A percentile compares a stretch with the other conserved stretches of the same genome.
Evolutionary conservation across 2,329 filamentous ascomycete genomes (phyloP).

Genomic region (Sarocladium oryzae): DNA sequence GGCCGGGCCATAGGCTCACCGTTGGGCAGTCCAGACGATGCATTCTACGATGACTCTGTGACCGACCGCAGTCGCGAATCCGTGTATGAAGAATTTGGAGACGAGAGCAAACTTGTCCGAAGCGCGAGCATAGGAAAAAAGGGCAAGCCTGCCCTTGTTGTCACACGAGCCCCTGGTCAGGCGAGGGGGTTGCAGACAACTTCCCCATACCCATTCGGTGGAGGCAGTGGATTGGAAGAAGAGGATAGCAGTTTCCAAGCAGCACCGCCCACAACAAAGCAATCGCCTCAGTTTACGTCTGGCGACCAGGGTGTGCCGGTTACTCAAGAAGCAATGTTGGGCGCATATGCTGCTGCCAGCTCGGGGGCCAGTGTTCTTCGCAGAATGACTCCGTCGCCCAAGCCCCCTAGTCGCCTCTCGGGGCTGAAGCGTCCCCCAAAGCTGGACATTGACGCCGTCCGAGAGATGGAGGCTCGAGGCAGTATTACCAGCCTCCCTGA

Average conservation of each 20-base stretch:
- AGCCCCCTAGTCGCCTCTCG: conserved; percentile 39
- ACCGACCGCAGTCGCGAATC: conserved; percentile 33
- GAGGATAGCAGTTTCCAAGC: conserved; percentile 40
- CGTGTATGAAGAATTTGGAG: conserved; percentile 39
- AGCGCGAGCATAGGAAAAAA: conserved; percentile 57
- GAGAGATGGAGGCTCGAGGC: conserved; percentile 73
- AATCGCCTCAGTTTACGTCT: conserved; percentile 13
- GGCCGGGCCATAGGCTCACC: conserved; percentile 50
- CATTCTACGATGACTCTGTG: conserved; percentile 43
- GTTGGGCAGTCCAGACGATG: conserved; percentile 36
- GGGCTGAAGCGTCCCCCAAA: conserved; percentile 61
- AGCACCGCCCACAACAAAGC: conserved; percentile 26
- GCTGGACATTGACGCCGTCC: conserved; percentile 75
- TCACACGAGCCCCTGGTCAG: conserved; percentile 15
- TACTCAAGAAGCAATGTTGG: conserved; percentile 41
- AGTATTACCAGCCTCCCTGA: conserved; percentile 90
- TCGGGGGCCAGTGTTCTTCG: conserved; percentile 32
- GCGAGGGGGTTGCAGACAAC: conserved; percentile 6
- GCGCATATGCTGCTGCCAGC: conserved; percentile 43
- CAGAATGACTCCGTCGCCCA: conserved; percentile 22
- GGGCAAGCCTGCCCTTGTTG: conserved; percentile 51
- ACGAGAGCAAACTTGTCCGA: conserved; percentile 52
- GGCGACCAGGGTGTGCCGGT: conserved; percentile 15
- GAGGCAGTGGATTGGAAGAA: conserved; percentile 41
- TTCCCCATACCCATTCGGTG: conserved; percentile 27